Conservation (phyloP, 2,329 filamentous ascomycete genomes). For the Hypoxylon sp. region DNA sequence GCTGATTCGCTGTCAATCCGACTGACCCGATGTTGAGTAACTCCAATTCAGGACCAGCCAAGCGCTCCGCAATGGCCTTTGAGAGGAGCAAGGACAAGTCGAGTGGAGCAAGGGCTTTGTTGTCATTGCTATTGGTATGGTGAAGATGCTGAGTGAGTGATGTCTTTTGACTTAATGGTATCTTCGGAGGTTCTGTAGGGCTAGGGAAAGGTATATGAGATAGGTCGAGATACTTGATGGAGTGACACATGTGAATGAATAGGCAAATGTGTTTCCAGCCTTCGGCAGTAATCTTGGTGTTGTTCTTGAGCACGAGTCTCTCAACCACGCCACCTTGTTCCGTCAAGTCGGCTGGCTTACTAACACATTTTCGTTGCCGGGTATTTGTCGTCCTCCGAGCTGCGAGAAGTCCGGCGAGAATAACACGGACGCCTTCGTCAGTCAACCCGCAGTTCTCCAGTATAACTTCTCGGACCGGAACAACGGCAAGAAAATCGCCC, state of each 20-base stretch:
- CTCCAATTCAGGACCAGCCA: slow-evolving; percentile 83
- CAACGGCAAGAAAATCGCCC: slow-evolving; percentile 93
- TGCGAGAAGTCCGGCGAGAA: slow-evolving; percentile 87
- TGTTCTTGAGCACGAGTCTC: slow-evolving; percentile 90
- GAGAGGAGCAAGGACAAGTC: slow-evolving; percentile 78
- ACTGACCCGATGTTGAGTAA: slow-evolving; percentile 88
- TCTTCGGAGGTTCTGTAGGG: slow-evolving; percentile 44
- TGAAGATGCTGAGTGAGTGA: slow-evolving; percentile 48
- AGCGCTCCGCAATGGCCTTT: slow-evolving; percentile 81
- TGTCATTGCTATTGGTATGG: slow-evolving; percentile 52
- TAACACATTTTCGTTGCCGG: slow-evolving; percentile 64
- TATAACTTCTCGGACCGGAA: slow-evolving; percentile 88
- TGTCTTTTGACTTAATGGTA: slow-evolving; percentile 46
- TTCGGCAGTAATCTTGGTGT: slow-evolving; percentile 89
- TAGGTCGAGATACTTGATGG: slow-evolving; percentile 87
- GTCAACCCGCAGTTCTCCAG: slow-evolving; percentile 89
- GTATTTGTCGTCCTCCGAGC: slow-evolving; percentile 77
- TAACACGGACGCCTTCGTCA: slow-evolving; percentile 88
- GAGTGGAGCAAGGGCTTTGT: slow-evolving; percentile 54
- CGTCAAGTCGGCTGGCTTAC: slow-evolving; percentile 57
- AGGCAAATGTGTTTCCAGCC: slow-evolving; percentile 94
- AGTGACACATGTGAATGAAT: slow-evolving; percentile 91
- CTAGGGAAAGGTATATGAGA: slow-evolving; percentile 85
- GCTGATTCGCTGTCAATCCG: slow-evolving; percentile 76
- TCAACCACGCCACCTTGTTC: slow-evolving; percentile 82